Conservation (phyloP, 2,329 filamentous ascomycete species). For the Hymenoscyphus albidus region DNA sequence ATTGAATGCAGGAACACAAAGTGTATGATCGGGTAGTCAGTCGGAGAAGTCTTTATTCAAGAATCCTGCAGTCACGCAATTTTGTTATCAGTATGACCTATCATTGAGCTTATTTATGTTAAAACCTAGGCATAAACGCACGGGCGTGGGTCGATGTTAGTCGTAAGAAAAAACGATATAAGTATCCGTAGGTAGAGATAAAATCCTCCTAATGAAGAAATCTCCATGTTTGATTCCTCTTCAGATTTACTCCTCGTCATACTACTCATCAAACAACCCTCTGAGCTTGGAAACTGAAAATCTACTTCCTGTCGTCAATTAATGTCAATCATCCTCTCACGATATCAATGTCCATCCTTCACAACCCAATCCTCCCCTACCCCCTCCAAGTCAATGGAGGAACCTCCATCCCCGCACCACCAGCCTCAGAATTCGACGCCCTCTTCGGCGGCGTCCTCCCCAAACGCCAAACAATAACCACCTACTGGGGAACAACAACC, state of each 20-base stretch:
- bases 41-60: too few relatives aligned
- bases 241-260: not conserved
- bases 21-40: too few relatives aligned
- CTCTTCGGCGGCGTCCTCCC: conserved; percentile 19
- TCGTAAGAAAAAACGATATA: not conserved
- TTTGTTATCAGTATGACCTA: too few relatives aligned
- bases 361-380: conserved; percentile 9
- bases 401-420: conserved; percentile 18
- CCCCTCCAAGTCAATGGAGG: conserved; percentile 12
- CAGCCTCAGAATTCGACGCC: conserved; percentile 14
- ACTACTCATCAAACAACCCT: too few relatives aligned
- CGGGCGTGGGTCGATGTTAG: not conserved
- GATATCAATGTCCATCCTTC: not conserved
- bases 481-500: conserved; percentile 17
- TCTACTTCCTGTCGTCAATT: too few relatives aligned
- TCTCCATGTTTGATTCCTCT: not conserved
- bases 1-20: too few relatives aligned
- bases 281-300: too few relatives aligned
- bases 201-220: not conserved
- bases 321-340: not conserved
- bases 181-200: not conserved
- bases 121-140: not conserved
- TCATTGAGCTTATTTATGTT: not conserved
- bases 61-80: too few relatives aligned
- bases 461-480: conserved; percentile 10